phyloP scores from a whole-genome alignment of 306 rosid genomes.

The Dalbergia cochinchinensis region DNA sequence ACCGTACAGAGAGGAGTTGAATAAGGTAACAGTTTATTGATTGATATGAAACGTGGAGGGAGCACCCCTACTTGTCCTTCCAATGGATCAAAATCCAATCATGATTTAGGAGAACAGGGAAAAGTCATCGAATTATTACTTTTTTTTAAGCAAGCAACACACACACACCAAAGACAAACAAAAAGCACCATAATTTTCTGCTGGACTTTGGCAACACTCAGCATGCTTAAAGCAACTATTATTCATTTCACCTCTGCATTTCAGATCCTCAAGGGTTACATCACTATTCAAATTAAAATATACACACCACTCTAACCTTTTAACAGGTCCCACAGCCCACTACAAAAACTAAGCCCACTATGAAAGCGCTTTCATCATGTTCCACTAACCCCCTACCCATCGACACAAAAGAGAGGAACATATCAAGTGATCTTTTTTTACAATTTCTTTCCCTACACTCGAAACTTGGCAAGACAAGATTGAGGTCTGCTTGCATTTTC shows the following conservation, averaged over 20 bases:
- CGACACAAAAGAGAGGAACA: constrained; percentile 58
- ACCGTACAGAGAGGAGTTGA: constrained; percentile 29
- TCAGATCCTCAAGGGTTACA: constrained; percentile 52
- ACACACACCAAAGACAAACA: constrained; percentile 52
- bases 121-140: constrained; percentile 48
- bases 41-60: constrained; percentile 21
- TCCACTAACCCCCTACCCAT: constrained; percentile 79
- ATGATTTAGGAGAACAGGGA: constrained; percentile 53
- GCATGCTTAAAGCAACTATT: constrained; percentile 57
- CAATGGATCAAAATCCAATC: constrained; percentile 56
- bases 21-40: constrained; percentile 18
- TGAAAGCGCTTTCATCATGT: constrained; percentile 80
- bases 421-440: constrained; percentile 84
- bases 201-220: constrained; percentile 51
- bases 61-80: constrained; percentile 31
- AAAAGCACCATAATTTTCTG: constrained; percentile 58
- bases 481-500: constrained; percentile 69
- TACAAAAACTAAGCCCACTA: constrained; percentile 71
- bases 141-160: constrained; percentile 43
- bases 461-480: constrained; percentile 66
- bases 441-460: constrained; percentile 68
- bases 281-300: constrained; percentile 42
- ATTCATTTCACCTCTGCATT: constrained; percentile 51
- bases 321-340: constrained; percentile 95
- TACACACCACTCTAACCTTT: constrained; percentile 63